Conservation (phyloP, 2,329 filamentous ascomycete genomes). For the Colletotrichum shisoi region DNA sequence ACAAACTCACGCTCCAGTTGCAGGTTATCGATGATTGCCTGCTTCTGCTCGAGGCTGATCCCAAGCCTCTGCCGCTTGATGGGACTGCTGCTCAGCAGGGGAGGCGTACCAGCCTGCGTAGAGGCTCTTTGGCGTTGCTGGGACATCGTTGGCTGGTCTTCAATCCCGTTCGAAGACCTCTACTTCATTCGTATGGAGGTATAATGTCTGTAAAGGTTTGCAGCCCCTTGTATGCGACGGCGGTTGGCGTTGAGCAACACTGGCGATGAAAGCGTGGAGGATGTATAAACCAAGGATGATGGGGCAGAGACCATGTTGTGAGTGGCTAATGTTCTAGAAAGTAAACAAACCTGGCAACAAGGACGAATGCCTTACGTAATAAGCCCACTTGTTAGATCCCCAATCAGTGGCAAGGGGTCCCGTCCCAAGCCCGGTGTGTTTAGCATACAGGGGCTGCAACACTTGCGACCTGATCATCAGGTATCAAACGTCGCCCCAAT, state of each 20-base stretch:
- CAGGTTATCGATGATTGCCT: slow-evolving; percentile 86
- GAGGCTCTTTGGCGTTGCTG: slow-evolving; percentile 41
- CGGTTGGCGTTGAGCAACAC: slow-evolving; percentile 12
- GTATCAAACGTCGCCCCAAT: too few relatives aligned
- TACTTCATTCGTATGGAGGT: slow-evolving; percentile 57
- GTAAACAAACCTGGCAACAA: slow-evolving; percentile 42
- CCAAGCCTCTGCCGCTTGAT: slow-evolving; percentile 68
- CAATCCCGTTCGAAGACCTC: slow-evolving; percentile 43
- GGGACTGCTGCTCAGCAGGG: slow-evolving; percentile 63
- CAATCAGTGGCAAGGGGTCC: neutral
- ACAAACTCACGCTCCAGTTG: slow-evolving; percentile 79
- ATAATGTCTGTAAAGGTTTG: slow-evolving; percentile 53
- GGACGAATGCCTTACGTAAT: slow-evolving; percentile 36
- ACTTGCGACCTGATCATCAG: neutral
- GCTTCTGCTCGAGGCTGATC: slow-evolving; percentile 77
- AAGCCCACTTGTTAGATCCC: neutral
- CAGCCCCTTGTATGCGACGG: slow-evolving; percentile 37
- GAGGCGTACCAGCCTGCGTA: slow-evolving; percentile 49
- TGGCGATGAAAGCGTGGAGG: slow-evolving; percentile 30
- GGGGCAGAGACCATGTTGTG: slow-evolving; percentile 27
- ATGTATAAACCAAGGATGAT: slow-evolving; percentile 17
- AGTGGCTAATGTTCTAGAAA: slow-evolving; percentile 40
- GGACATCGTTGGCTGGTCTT: slow-evolving; percentile 41
- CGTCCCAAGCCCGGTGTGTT: neutral
- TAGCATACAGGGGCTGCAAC: neutral